Base-by-base conservation (phyloP, 1,139 yeast species). In the Tardiomyces depauwii region DNA sequence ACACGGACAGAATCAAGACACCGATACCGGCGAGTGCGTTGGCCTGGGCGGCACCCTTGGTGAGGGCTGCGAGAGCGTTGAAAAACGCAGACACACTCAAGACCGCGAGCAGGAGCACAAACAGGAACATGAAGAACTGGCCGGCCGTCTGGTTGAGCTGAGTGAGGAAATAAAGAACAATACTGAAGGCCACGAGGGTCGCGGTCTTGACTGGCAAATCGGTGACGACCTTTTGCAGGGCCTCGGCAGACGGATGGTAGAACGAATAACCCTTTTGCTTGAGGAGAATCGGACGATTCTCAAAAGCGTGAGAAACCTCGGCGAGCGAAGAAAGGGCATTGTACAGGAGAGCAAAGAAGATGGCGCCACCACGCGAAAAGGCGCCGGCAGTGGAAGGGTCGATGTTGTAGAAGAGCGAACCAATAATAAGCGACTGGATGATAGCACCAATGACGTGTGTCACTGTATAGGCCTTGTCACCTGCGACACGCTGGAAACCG, bases 211-310 rank as follows among this genome's bases (percentile, higher is more conserved):
- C 65, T 3, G 86, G 85, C 44, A 78, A 59, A 55, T 78, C 82
- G 28, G 82, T 73, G 45, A 78, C 59, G 52, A 78, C 68, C 46
- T 73, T 72, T 48, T 80, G 81, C 43, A 79, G 58, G 7, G 84
- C 78, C 60, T 80, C 84, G n/a, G 81, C 81, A 38, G 83, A 74
- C 32, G 81, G 77, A 51, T 78, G 79, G 55, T 80, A 80, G 62
- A 80, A 70, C 3, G 83, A 79, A 57, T 75, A 79, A 27, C 75
- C 70, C 54, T 75, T 76, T 55, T 80, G 86, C 60, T 79, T 80
- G 51, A 75, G 75, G 43, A 78, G 69, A 56, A 79, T 74, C 18
- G 78, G 77, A 59, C 85, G 73, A 45, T 76, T 71, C 45, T 75
- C 77, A 54, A 73, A 80, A 43, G 77, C 67, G 45, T 73, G 63